These are phyloP conservation scores for Pichia exigua DNA, from an alignment of 805 yeast species.

Conservation along the genomic window DNA sequence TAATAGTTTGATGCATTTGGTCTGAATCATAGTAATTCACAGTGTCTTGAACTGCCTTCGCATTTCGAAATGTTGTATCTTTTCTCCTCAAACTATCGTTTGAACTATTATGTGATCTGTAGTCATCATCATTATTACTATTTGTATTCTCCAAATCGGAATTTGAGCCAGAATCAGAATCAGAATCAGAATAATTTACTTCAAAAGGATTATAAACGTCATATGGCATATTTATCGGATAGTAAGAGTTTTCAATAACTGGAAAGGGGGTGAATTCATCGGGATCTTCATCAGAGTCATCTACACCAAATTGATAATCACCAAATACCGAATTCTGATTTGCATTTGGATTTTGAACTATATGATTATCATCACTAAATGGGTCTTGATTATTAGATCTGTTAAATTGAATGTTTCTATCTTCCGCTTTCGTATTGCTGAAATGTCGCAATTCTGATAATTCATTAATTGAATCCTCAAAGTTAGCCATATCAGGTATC, in stretches of 20 bases:
- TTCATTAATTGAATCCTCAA: background rate
- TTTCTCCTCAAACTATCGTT: background rate
- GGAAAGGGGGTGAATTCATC: slow-evolving; percentile 30
- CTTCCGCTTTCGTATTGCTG: background rate
- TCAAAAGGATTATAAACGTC: slow-evolving; percentile 27
- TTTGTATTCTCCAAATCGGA: slow-evolving; percentile 5
- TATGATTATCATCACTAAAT: background rate
- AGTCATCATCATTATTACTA: background rate
- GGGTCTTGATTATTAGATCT: background rate
- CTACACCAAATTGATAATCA: slow-evolving; percentile 17
- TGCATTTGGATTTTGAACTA: background rate
- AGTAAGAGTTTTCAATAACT: slow-evolving; percentile 25
- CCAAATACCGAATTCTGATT: background rate
- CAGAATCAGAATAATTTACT: slow-evolving; percentile 19
- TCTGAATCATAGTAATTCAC: slow-evolving; percentile 8
- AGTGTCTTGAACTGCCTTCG: slow-evolving; percentile 13
- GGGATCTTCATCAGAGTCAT: slow-evolving; percentile 21
- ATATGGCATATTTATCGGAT: slow-evolving; percentile 26
- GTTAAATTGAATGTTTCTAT: background rate
- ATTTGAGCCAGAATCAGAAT: slow-evolving; percentile 14
- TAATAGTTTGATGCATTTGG: background rate
- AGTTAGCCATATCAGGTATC: background rate
- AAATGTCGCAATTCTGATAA: background rate
- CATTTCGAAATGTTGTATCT: slow-evolving; percentile 10
- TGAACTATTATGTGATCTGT: background rate